phyloP scores from a whole-genome alignment of 768 basidiomycete species.

The Lactarius indigo region DNA sequence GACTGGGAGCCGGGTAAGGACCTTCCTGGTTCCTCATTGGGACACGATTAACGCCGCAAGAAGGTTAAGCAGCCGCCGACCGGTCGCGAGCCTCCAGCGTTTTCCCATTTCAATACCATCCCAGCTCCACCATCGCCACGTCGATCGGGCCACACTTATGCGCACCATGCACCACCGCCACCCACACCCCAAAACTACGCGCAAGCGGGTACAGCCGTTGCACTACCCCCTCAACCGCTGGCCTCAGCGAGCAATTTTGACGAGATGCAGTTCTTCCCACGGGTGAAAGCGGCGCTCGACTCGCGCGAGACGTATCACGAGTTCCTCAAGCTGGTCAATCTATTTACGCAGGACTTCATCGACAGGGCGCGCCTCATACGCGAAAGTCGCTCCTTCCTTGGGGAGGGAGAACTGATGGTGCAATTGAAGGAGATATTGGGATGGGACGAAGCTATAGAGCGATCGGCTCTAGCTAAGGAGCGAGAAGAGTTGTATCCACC shows the following conservation, averaged over 20 bases:
- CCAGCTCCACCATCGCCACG: slow-evolving; percentile 31
- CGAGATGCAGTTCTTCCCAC: slow-evolving; percentile 87
- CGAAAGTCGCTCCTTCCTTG: slow-evolving; percentile 70
- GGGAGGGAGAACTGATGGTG: slow-evolving; percentile 71
- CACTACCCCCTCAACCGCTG: slow-evolving; percentile 21
- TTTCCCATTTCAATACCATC: slow-evolving; percentile 29
- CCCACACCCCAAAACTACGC: slow-evolving; percentile 7
- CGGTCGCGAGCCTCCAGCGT: slow-evolving; percentile 29
- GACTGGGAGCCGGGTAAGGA: slow-evolving; percentile 23
- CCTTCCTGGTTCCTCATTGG: neutral
- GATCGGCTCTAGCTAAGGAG: slow-evolving; percentile 30
- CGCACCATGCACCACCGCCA: slow-evolving; percentile 20
- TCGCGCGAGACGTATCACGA: slow-evolving; percentile 84
- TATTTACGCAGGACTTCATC: slow-evolving; percentile 93
- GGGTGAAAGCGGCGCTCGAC: slow-evolving; percentile 71
- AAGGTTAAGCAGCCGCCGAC: slow-evolving; percentile 30
- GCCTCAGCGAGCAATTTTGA: slow-evolving; percentile 35
- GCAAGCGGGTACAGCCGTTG: slow-evolving; percentile 10
- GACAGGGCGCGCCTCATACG: slow-evolving; percentile 80
- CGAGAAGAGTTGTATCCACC: slow-evolving; percentile 29
- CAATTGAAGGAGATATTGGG: slow-evolving; percentile 85
- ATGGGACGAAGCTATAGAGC: slow-evolving; percentile 71
- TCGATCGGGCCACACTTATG: slow-evolving; percentile 23
- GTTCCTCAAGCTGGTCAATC: slow-evolving; percentile 91
- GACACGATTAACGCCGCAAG: slow-evolving; percentile 10